Percentiles rank a stretch among this genome's conserved stretches.
Evolutionary conservation across 2,329 filamentous ascomycete species (phyloP).

Genomic region (Rhinocladiella similis): DNA sequence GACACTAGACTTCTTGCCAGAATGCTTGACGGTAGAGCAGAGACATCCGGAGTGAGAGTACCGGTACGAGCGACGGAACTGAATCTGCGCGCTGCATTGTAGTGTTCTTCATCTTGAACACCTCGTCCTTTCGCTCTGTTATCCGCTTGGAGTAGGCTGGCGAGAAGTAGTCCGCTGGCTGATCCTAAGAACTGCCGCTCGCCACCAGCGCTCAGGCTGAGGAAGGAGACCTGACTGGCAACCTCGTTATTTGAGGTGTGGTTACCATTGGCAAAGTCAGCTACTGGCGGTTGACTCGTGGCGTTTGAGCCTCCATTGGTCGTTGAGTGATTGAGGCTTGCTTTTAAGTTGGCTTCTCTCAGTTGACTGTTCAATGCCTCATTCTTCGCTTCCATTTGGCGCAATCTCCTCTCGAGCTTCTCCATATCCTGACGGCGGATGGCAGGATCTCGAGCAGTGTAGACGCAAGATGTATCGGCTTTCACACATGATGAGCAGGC

Average conservation of each 20-base stretch:
- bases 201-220: constrained; percentile 45
- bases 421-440: constrained; percentile 34
- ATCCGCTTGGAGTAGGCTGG: constrained; percentile 39
- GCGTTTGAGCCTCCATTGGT: background rate
- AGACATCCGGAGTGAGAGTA: constrained; percentile 2
- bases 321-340: background rate
- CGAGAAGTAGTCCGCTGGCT: constrained; percentile 38
- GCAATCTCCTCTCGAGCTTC: constrained; percentile 8
- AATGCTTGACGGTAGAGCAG: constrained; percentile 36
- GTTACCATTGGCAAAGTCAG: background rate
- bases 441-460: constrained; percentile 38
- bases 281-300: background rate
- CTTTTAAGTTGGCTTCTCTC: constrained; percentile 4
- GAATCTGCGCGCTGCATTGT: constrained; percentile 2
- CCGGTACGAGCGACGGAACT: constrained; percentile 4
- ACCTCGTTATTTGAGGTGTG: constrained; percentile 32
- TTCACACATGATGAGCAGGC: constrained; percentile 40
- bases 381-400: constrained; percentile 13
- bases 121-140: background rate
- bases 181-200: constrained; percentile 46
- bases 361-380: constrained; percentile 9
- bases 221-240: constrained; percentile 44
- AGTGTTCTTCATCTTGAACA: constrained; percentile 1
- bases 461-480: constrained; percentile 37
- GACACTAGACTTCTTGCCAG: constrained; percentile 41